Evolutionary conservation across 2,329 filamentous ascomycete species (phyloP), one percentile per base, ranked within the genome.

Genomic region (Aspergillus sp.): DNA sequence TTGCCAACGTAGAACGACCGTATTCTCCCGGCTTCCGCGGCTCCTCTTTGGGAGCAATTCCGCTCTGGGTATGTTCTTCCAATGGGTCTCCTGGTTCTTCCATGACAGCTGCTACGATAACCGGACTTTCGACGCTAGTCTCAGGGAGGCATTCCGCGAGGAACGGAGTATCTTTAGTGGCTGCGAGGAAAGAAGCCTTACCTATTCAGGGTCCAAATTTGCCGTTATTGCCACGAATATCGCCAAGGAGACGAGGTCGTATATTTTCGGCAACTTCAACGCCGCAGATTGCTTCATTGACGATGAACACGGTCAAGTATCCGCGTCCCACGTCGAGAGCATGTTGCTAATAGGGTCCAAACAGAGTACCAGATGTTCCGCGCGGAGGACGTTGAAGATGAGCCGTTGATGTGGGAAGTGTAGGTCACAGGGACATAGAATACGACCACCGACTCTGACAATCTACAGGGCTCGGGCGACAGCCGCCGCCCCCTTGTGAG

Each of bases 261-360:
- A 58, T 44, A 42, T 60, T 2, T 53, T 60, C 17, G 55, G 53
- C 0, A 62, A 62, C 20, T 62, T 62, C n/a, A 60, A 62, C 41
- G 9, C 29, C 5, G 23, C 50, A 4, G 20, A 54, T 32, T 32
- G 29, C 7, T 32, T 32, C 29, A 32, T 32, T 32, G 29, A 32
- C 13, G 29, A 32, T 32, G 29, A 32, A 32, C 29, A 32, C 29
- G 29, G 29, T 32, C 29, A 32, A 32, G 29, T 13, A 32, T 32
- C 29, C 29, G 29, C 6, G 29, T 32, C 29, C 29, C 7, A 32
- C 7, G 29, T 32, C 29, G 29, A 32, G 29, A 32, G 29, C 7
- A 32, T 32, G 23, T 23, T 29, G 23, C 20, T 45, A n/a, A 29
- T 9, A 25, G 29, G 34, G 29, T 14, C 14, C 19, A 40, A 19